Conservation (phyloP, 2,329 filamentous ascomycete species). For the Trichoderma koningiopsis region DNA sequence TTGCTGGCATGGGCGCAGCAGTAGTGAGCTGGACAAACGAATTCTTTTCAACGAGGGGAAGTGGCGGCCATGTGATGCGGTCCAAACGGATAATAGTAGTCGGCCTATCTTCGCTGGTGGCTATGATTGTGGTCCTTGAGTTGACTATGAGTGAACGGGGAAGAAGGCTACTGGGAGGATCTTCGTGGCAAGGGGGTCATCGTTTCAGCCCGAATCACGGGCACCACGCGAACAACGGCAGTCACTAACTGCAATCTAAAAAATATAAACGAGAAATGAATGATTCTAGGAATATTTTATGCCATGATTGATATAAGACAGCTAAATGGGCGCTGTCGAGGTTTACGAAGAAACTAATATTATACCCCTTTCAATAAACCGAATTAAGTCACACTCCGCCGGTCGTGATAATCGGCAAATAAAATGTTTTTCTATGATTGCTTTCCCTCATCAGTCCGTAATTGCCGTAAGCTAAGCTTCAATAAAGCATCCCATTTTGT, state of each 20-base stretch:
- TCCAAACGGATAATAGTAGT: constrained; percentile 24
- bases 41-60: constrained; percentile 28
- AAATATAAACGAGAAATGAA: background rate
- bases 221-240: background rate
- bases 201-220: too few relatives aligned
- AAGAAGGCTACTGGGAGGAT: background rate
- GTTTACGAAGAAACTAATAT: background rate
- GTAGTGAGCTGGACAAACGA: background rate
- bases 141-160: constrained; percentile 14
- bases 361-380: constrained; percentile 1
- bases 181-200: constrained; percentile 2
- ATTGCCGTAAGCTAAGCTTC: background rate
- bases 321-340: background rate
- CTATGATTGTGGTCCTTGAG: constrained; percentile 33
- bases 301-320: constrained; percentile 5
- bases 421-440: background rate
- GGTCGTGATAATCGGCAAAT: background rate
- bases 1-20: constrained; percentile 30
- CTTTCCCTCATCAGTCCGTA: background rate
- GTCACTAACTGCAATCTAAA: background rate
- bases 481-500: background rate
- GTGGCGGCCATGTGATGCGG: constrained; percentile 13
- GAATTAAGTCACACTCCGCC: background rate
- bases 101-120: constrained; percentile 32
- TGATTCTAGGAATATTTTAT: background rate